Conservation (phyloP, 805 yeast genomes). For the Hanseniaspora hatyaiensis region DNA sequence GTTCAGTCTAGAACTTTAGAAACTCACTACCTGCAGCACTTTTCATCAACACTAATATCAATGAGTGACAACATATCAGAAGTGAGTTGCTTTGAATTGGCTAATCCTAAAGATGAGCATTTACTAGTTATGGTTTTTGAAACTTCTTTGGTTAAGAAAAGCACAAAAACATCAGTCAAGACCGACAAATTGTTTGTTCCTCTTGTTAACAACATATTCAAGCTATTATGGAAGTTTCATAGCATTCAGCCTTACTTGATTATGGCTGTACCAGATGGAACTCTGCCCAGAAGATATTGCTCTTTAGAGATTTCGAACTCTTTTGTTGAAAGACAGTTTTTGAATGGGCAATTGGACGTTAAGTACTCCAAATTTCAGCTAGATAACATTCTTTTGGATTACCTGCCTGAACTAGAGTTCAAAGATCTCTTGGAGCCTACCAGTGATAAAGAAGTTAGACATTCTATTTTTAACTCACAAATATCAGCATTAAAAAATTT, state of each 20-base stretch:
- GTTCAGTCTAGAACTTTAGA: slow-evolving; percentile 21
- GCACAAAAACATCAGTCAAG: slow-evolving; percentile 20
- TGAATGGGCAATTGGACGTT: slow-evolving; percentile 68
- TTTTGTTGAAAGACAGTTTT: slow-evolving; percentile 67
- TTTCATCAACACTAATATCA: slow-evolving; percentile 71
- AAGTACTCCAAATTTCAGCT: slow-evolving; percentile 62
- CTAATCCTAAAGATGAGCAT: slow-evolving; percentile 45
- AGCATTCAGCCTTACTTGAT: slow-evolving; percentile 72
- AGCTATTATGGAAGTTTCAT: slow-evolving; percentile 42
- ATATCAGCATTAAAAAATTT: slow-evolving; percentile 54
- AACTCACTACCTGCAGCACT: slow-evolving; percentile 70
- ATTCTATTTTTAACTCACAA: slow-evolving; percentile 34
- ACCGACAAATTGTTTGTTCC: slow-evolving; percentile 26
- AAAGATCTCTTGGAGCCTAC: slow-evolving; percentile 15
- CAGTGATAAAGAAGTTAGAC: slow-evolving; percentile 17
- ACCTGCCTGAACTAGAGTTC: slow-evolving; percentile 28
- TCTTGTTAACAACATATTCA: slow-evolving; percentile 28
- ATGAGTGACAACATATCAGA: slow-evolving; percentile 74
- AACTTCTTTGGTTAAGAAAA: slow-evolving; percentile 29
- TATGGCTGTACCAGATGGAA: slow-evolving; percentile 63
- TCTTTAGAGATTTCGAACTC: slow-evolving; percentile 85
- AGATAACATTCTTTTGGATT: slow-evolving; percentile 29
- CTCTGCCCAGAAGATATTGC: slow-evolving; percentile 62
- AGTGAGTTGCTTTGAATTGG: slow-evolving; percentile 73
- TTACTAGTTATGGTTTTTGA: slow-evolving; percentile 80